Conservation (phyloP, 441 rosid genomes). For the Capsella rubella region DNA sequence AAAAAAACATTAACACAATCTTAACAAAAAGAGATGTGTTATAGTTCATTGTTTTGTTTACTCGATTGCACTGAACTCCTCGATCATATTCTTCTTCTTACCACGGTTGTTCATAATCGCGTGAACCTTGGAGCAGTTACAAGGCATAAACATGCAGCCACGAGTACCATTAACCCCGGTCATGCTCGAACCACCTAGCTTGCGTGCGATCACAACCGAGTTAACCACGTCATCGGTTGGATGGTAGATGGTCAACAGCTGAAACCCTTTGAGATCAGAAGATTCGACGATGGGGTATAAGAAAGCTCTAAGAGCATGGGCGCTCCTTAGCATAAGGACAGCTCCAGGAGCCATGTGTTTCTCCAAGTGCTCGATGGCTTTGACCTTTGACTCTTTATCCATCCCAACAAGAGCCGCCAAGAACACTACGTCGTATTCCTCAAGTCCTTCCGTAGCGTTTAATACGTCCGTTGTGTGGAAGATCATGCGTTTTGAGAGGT, state of each 20-base stretch:
- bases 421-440: conserved; percentile 76
- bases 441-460: conserved; percentile 54
- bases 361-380: conserved; percentile 68
- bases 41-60: conserved; percentile 6
- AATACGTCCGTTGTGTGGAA: conserved; percentile 73
- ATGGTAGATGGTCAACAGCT: conserved; percentile 72
- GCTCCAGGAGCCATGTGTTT: conserved; percentile 81
- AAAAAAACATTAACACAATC: conserved; percentile 20
- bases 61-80: conserved; percentile 46
- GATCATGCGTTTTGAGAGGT: conserved; percentile 65
- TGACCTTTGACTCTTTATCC: conserved; percentile 72
- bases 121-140: conserved; percentile 46
- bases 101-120: conserved; percentile 47
- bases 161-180: conserved; percentile 34
- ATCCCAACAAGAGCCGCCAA: conserved; percentile 90
- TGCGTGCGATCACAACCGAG: conserved; percentile 79
- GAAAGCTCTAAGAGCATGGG: conserved; percentile 88
- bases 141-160: conserved; percentile 43
- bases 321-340: conserved; percentile 77
- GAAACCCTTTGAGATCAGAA: conserved; percentile 73
- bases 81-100: conserved; percentile 42
- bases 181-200: conserved; percentile 41
- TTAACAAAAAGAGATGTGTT: conserved; percentile 20
- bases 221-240: conserved; percentile 87
- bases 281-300: conserved; percentile 80